Evolutionary conservation across 73 alveolate genomes (phyloP), one percentile per base, ranked within the genome.

Genomic region (Uronychia setigera): DNA sequence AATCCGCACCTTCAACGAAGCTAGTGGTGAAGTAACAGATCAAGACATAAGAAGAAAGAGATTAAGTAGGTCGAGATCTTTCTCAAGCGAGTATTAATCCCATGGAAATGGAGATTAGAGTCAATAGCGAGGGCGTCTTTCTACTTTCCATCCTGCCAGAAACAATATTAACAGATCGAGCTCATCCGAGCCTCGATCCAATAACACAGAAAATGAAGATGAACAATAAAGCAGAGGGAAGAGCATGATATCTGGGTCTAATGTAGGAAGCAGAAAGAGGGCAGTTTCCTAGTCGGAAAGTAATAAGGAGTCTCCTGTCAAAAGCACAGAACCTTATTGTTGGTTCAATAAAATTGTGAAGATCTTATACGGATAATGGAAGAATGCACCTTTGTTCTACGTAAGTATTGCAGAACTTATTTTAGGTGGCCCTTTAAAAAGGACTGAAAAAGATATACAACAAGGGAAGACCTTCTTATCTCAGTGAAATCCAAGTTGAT

Each of bases 401-500:
- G n/a, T n/a, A n/a, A n/a, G n/a, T n/a, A n/a, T n/a, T n/a, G n/a
- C n/a, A n/a, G n/a, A n/a, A n/a, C n/a, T n/a, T n/a, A n/a, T n/a
- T n/a, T n/a, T n/a, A n/a, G n/a, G 67, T 46, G 5, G 67, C 67
- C 19, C 19, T 46, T 5, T 19, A 46, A 19, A 46, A 46, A 19
- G 5, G 19, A 11, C 67, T 46, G 5, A 5, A 46, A 5, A 46
- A 46, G 19, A 19, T 46, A 19, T 46, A 46, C 67, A 85, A 85
- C 29, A 85, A 85, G 29, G 86, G 86, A 1, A 32, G 91, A 28
- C 86, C 91, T 29, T 34, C 83, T 27, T 11, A 33, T 27, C 91
- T 85, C 26, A 32, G 79, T 9, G 91, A 85, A 57, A 85, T 85
- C 13, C 85, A 85, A 58, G 86, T 85, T 1, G 79, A 77, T 31